phyloP scores from a whole-genome alignment of 2,329 filamentous ascomycete species.

The Diaporthe helianthi region DNA sequence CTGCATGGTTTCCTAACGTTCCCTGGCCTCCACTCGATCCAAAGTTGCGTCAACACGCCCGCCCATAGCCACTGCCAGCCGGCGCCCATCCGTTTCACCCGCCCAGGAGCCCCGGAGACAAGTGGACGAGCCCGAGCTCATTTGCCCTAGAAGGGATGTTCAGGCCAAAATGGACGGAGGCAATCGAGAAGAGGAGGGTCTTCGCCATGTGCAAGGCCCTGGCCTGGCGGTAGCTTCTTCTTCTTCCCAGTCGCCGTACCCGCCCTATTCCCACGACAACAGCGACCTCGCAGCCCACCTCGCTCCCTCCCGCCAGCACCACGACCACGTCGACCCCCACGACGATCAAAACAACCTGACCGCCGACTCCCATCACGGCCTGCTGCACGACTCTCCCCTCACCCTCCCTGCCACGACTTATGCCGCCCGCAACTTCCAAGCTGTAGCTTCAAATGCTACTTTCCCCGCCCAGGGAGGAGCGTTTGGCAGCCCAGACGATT shows the following conservation, averaged over 20 bases:
- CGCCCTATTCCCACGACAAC: slow-evolving; percentile 40
- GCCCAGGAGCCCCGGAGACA: slow-evolving; percentile 19
- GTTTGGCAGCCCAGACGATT: slow-evolving; percentile 60
- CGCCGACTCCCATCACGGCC: slow-evolving; percentile 26
- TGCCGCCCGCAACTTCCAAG: slow-evolving; percentile 48
- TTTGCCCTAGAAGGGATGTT: slow-evolving; percentile 45
- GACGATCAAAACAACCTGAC: slow-evolving; percentile 38
- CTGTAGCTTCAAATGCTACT: slow-evolving; percentile 48
- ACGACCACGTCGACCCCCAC: slow-evolving; percentile 38
- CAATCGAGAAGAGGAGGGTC: slow-evolving; percentile 53
- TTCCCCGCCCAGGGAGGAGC: slow-evolving; percentile 40
- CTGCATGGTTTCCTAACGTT: slow-evolving; percentile 51
- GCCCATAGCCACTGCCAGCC: slow-evolving; percentile 28
- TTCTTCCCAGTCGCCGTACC: slow-evolving; percentile 42
- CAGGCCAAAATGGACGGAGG: slow-evolving; percentile 55
- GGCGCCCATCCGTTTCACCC: slow-evolving; percentile 29
- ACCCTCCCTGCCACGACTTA: slow-evolving; percentile 44
- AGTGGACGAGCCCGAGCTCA: slow-evolving; percentile 26
- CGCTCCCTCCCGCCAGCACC: slow-evolving; percentile 35
- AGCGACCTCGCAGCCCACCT: slow-evolving; percentile 39
- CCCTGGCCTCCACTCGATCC: slow-evolving; percentile 40
- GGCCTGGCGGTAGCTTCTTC: slow-evolving; percentile 44
- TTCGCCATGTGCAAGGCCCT: slow-evolving; percentile 37
- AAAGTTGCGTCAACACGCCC: slow-evolving; percentile 23
- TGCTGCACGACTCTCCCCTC: slow-evolving; percentile 30